These are phyloP conservation scores for Dictyostelium intermedium DNA, from an alignment of 78 protist species.

Conservation along the genomic window DNA sequence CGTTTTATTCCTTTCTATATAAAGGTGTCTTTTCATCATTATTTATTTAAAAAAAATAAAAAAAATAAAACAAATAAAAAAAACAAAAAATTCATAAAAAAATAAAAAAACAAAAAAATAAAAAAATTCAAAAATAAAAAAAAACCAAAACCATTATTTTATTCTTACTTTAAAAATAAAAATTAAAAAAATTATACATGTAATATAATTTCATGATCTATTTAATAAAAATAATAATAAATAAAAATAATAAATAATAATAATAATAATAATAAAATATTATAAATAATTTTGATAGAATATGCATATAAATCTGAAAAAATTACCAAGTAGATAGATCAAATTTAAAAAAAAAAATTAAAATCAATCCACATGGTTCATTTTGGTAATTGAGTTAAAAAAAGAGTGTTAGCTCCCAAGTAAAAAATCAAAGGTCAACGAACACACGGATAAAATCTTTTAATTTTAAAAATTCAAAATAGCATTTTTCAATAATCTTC, in stretches of 20 bases:
- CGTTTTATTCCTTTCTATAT: background rate
- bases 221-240: too few species aligned
- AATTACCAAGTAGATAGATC: background rate
- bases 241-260: too few species aligned
- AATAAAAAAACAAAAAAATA: background rate
- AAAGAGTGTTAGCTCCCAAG: background rate
- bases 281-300: background rate
- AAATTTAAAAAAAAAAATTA: too few species aligned
- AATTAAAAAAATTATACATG: too few species aligned
- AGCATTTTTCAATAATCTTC: background rate
- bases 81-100: too few species aligned
- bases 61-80: background rate
- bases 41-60: background rate
- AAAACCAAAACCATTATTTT: too few species aligned
- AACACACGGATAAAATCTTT: background rate
- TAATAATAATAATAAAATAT: too few species aligned
- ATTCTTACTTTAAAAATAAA: background rate
- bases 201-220: too few species aligned
- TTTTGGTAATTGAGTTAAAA: background rate
- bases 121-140: too few species aligned
- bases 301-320: background rate
- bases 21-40: conserved; percentile 1
- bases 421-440: background rate
- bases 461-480: background rate
- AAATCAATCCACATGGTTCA: background rate